These are phyloP conservation scores for Westerdykella ornata DNA, from an alignment of 2,329 filamentous ascomycete genomes.

Conservation along the genomic window DNA sequence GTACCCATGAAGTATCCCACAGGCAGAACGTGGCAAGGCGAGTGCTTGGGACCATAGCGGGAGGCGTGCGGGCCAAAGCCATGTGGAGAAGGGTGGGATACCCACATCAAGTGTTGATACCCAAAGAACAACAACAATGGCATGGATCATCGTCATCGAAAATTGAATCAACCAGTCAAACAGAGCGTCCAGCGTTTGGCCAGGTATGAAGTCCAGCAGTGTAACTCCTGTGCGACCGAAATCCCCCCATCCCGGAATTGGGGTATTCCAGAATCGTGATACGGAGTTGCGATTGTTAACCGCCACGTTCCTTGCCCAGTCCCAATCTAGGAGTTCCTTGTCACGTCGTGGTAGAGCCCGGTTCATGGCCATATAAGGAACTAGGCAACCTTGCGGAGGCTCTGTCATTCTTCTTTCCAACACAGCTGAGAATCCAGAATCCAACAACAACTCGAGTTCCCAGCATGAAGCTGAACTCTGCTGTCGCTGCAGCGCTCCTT, in stretches of 20 bases:
- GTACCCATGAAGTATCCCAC: too few relatives aligned
- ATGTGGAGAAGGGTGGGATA: not conserved
- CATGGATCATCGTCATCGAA: not conserved
- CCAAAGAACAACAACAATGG: not conserved
- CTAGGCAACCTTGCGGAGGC: not conserved
- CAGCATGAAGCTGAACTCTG: constrained; percentile 16
- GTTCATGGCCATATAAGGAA: not conserved
- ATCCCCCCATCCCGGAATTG: not conserved
- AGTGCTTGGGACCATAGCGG: too few relatives aligned
- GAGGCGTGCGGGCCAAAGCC: not conserved
- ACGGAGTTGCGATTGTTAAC: not conserved
- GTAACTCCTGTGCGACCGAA: not conserved
- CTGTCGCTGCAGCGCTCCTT: constrained; percentile 10
- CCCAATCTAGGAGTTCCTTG: not conserved
- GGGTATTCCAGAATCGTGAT: not conserved
- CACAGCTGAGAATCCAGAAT: not conserved
- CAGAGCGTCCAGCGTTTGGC: not conserved
- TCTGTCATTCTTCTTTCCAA: not conserved
- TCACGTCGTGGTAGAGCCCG: not conserved
- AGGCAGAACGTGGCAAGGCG: too few relatives aligned
- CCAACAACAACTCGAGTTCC: not conserved
- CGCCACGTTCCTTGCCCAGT: not conserved
- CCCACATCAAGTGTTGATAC: not conserved
- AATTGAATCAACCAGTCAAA: not conserved
- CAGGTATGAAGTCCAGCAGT: not conserved